Evolutionary conservation across 2,329 filamentous ascomycete genomes (phyloP).

Genomic region (Zalaria obscura): DNA sequence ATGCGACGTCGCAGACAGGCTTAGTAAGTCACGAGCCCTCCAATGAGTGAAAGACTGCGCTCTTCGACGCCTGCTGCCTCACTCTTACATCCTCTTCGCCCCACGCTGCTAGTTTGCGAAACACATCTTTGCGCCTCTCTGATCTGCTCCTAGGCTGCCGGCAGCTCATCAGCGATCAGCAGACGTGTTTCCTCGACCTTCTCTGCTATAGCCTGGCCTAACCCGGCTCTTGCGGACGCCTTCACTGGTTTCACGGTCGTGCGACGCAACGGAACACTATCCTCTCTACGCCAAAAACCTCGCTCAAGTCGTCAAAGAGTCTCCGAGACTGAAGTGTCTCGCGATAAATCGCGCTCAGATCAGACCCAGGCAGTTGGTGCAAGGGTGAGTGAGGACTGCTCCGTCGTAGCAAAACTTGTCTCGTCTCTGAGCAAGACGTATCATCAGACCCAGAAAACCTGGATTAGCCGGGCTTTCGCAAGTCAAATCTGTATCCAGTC

Average conservation of each 20-base stretch:
- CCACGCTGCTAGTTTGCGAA: background rate
- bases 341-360: too few species aligned
- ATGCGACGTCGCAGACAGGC: background rate
- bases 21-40: background rate
- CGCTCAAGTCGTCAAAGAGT: background rate
- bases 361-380: background rate
- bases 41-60: background rate
- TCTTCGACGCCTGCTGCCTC: background rate
- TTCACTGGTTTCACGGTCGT: constrained; percentile 40
- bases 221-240: constrained; percentile 37
- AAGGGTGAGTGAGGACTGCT: background rate
- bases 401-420: too few species aligned
- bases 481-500: too few species aligned
- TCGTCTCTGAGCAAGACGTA: too few species aligned
- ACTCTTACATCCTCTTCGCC: background rate
- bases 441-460: too few species aligned
- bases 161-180: background rate
- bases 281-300: background rate
- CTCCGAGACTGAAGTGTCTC: too few species aligned
- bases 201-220: constrained; percentile 19
- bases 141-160: background rate
- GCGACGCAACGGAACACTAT: background rate
- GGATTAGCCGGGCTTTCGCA: too few species aligned
- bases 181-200: constrained; percentile 15
- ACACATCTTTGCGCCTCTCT: background rate